phyloP scores from a whole-genome alignment of 768 basidiomycete species.

The Termitomyces sp. region DNA sequence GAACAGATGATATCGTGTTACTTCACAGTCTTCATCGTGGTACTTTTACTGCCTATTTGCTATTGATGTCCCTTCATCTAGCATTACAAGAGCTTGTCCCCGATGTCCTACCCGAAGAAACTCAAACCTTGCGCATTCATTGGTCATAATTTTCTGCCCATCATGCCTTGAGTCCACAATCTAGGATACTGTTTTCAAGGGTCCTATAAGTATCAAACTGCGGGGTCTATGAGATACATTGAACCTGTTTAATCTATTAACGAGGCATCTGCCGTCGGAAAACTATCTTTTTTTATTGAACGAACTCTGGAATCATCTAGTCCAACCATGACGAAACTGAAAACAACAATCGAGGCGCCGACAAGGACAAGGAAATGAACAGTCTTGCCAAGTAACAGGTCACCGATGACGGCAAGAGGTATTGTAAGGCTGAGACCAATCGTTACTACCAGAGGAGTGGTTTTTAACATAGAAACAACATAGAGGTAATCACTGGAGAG shows the following conservation, averaged over 20 bases:
- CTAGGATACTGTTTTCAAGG: not conserved
- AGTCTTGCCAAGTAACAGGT: constrained; percentile 57
- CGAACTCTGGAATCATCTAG: constrained; percentile 35
- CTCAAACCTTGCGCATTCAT: not conserved
- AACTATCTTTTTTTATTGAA: constrained; percentile 5
- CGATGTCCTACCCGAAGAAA: not conserved
- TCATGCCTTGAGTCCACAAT: not conserved
- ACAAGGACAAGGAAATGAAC: constrained; percentile 53
- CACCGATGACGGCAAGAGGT: constrained; percentile 84
- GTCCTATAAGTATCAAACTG: not conserved
- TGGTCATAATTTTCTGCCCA: not conserved
- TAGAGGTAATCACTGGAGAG: constrained; percentile 82
- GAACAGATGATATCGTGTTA: not conserved
- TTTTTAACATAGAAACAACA: constrained; percentile 91
- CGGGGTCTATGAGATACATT: not conserved
- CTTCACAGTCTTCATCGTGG: not conserved
- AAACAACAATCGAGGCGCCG: constrained; percentile 73
- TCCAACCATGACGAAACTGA: constrained; percentile 74
- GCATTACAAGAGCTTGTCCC: not conserved
- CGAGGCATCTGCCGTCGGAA: constrained; percentile 1
- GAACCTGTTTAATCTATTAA: not conserved
- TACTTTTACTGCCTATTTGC: not conserved
- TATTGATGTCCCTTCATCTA: not conserved
- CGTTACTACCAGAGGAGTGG: constrained; percentile 90
- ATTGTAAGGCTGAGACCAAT: constrained; percentile 92